Evolutionary conservation across 495 filamentous ascomycete species (phyloP).

Genomic region (Penicillium coprophilum): DNA sequence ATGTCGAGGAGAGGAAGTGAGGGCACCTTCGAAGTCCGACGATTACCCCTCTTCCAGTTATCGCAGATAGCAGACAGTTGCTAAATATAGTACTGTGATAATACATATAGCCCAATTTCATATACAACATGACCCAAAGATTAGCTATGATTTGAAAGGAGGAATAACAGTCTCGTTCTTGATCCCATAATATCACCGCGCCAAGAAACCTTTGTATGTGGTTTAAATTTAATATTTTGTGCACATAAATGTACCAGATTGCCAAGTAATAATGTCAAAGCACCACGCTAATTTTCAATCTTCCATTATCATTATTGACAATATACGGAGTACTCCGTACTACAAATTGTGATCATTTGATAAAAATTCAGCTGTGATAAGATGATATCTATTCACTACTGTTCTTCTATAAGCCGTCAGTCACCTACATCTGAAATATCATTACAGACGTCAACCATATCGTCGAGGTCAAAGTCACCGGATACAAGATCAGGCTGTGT

Average conservation of each 20-base stretch:
- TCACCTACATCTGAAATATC: not conserved
- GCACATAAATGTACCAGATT: no score
- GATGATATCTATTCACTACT: not conserved
- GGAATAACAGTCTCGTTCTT: no score
- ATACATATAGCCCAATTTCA: not conserved
- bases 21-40: not conserved
- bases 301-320: no score
- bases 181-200: no score
- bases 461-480: not conserved
- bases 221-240: no score
- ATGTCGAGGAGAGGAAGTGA: not conserved
- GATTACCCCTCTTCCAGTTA: constrained; percentile 9
- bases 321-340: no score
- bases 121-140: not conserved
- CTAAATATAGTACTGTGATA: not conserved
- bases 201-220: no score
- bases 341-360: no score
- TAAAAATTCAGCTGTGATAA: no score
- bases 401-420: not conserved
- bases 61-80: not conserved
- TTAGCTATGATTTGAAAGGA: no score
- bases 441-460: not conserved
- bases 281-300: no score
- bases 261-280: no score
- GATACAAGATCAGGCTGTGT: not conserved